Conservation (phyloP, 1,139 yeast genomes). For the Pichia sp. region DNA sequence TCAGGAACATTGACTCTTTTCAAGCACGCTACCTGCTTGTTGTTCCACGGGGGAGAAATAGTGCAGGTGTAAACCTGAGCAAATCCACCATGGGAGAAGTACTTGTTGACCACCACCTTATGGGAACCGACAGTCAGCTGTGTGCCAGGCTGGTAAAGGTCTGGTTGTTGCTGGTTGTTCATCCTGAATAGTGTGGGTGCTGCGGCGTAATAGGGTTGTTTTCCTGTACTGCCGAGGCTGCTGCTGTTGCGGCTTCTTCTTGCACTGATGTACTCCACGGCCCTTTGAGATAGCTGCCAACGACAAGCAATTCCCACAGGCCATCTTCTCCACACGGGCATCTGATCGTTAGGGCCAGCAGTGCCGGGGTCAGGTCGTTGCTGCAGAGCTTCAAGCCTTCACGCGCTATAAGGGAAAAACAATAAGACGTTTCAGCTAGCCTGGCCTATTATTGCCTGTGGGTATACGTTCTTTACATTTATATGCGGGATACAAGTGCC, state of each 20-base stretch:
- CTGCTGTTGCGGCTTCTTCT: not conserved
- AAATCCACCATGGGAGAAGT: conserved; percentile 40
- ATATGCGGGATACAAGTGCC: not conserved
- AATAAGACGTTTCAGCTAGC: not conserved
- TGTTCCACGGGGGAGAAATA: conserved; percentile 37
- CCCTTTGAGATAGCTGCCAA: no score
- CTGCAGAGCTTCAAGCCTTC: not conserved
- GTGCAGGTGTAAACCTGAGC: conserved; percentile 59
- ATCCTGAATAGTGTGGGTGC: not conserved
- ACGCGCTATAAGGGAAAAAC: not conserved
- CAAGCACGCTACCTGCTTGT: conserved; percentile 53
- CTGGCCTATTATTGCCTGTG: not conserved
- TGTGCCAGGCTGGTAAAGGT: conserved; percentile 28
- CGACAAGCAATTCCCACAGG: no score
- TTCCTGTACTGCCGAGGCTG: not conserved
- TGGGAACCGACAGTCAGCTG: conserved; percentile 31
- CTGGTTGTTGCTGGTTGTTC: conserved; percentile 12
- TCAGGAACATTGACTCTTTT: conserved; percentile 74
- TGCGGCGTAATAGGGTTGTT: not conserved
- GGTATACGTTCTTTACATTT: not conserved
- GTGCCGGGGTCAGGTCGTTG: not conserved
- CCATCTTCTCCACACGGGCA: no score
- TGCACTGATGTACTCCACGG: not conserved
- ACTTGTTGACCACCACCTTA: conserved; percentile 29
- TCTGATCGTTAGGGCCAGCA: not conserved